Base-by-base conservation (phyloP, 306 rosid genomes). In the Crotalaria pallida region DNA sequence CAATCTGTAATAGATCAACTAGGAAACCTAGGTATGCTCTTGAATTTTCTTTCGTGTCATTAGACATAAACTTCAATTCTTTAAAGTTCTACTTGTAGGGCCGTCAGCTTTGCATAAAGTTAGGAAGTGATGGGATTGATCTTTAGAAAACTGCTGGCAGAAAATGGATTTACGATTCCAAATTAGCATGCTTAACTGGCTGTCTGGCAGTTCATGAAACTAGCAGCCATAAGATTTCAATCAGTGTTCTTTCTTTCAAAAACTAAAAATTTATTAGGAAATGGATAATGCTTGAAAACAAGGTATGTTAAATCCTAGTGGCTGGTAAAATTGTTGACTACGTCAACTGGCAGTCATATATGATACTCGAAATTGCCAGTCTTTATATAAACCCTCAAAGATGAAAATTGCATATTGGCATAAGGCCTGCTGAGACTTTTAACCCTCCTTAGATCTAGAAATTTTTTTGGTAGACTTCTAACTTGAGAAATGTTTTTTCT, bases 1-100 rank as follows among this genome's bases (percentile, higher is more conserved):
- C 94, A 85, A 81, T 85, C 94, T 31, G 88, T 90, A 65, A 83
- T 93, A 60, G 79, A 90, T 76, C 96, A 90, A 82, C 88, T 93
- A 10, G 84, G 85, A 80, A 87, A 87, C 81, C 92, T 93, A 29
- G 97, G 98, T 93, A 88, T 29, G 76, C 47, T 45, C 77, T 70
- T 47, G 17, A 63, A 52, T 33, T 59, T 77, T 75, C 38, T 48
- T 59, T 22, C 9, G 11, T 47, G 43, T 57, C 29, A 45, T 67
- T 59, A 60, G 40, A 60, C 57, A 62, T 33, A 49, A 38, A 38
- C 16, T 65, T 17, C 58, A 60, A 15, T 31, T 43, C 43, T 62
- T 48, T 34, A n/a, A 43, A 24, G 29, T 48, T 48, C 36, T 65
- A 24, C n/a, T 33, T n/a, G 17, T 65, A 59, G 50, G 43, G 70